Base-by-base conservation (phyloP, 1,139 yeast species). In the Zygosaccharomyces sapae region DNA sequence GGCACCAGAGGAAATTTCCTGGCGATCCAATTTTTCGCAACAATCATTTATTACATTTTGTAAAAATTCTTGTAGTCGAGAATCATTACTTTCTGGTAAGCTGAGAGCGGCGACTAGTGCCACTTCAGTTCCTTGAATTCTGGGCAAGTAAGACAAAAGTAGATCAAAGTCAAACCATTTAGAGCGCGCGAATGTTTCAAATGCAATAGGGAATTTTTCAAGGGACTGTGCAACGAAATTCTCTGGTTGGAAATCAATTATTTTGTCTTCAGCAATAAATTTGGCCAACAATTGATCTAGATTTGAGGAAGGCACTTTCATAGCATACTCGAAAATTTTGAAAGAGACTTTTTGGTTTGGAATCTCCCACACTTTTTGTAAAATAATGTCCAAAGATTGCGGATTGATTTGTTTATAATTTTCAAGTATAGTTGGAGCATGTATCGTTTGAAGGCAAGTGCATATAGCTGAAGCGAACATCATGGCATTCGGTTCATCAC, bases 101-200 rank as follows among this genome's bases (percentile, higher is more conserved):
- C 37, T 33, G 7, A 37, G 35, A 12, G 51, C 51, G n/a, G 45
- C 40, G 6, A 33, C 33, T 18, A 48, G 22, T 13, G 45, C 35
- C 18, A 34, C 35, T 22, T 43, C 35, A 16, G 31, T 39, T n/a
- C 31, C 47, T 19, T 30, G 40, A 2, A 45, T 34, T 10, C 13
- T 10, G 5, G 38, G 30, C 34, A 48, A 38, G 30, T 31, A n/a
- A 19, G 47, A 37, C 8, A 40, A 20, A 6, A 48, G 13, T 6
- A 16, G 24, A n/a, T 40, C 38, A 2, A 30, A 36, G 33, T 29
- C 19, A 34, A 20, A 54, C 47, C 20, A 48, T 9, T 18, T 4
- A 10, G 48, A 48, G 4, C 18, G 10, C 13, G 45, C 12, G 29
- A 42, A 48, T 12, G 51, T 30, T 12, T 38, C 33, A 18, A 41